Base-by-base conservation (phyloP, 2,329 filamentous ascomycete genomes). In the Cladosporium sp. region DNA sequence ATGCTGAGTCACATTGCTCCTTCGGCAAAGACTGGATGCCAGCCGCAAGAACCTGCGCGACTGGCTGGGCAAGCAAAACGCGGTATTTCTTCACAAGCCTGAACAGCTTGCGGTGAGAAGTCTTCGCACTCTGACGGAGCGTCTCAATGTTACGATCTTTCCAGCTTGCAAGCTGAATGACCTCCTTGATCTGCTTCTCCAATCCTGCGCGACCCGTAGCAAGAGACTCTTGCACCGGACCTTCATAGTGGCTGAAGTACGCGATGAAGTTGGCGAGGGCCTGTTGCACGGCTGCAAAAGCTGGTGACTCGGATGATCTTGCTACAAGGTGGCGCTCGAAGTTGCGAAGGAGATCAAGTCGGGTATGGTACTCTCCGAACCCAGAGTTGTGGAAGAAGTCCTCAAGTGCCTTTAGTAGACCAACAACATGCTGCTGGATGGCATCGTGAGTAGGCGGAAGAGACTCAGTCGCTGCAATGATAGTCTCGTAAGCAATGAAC, bases 71-170 rank as follows among this genome's bases (percentile, higher is more conserved):
- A 15, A 99, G 77, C 9, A 95, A 70, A 15, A 78, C 78, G 37
- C 93, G 83, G 70, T 96, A 99, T 70, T 96, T 97, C 50, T 89
- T 81, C 39, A 99, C 87, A 30, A 96, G 76, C 60, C 88, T 88
- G 73, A 96, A 96, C 2, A 99, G 79, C 68, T 96, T 96, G 61
- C 86, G 83, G 64, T 99, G 93, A 17, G 91, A 96, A 54, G 85
- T 86, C 61, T 86, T 85, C 1, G 93, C 90, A 68, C 92, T 97
- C 64, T 96, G 90, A 58, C 85, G 82, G 13, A 99, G 74, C 1
- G 89, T 88, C 42, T 86, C 85, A 55, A 99, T 95, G 62, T 97
- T 99, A 18, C 89, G 96, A 60, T 99, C 93, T 67, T 95, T 96
- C 95, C 95, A 99, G 68, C 90, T 96, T 7, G 91, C 90, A 60